A percentile compares a stretch with the other conserved stretches of the same genome.
Evolutionary conservation across 257 asterid species (phyloP).

Genomic region (Solanum virginianum): DNA sequence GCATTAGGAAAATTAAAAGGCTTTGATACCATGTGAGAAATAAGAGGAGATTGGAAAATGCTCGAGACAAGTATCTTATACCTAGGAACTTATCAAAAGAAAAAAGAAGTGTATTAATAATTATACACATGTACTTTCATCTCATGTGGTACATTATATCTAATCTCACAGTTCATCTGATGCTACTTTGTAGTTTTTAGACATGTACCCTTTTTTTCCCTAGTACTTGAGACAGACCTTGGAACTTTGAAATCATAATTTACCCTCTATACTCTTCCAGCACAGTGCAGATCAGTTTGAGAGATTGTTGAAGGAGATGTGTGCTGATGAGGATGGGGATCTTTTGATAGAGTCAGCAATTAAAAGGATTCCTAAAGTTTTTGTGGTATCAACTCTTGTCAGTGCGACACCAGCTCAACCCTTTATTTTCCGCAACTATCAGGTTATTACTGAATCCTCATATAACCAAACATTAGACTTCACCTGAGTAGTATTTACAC

Average conservation of each 20-base stretch:
- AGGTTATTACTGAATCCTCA: slow-evolving; percentile 33
- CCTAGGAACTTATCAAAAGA: neutral
- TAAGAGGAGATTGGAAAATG: neutral
- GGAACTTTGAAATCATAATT: slow-evolving; percentile 4
- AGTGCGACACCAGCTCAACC: slow-evolving; percentile 97
- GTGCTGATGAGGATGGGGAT: slow-evolving; percentile 96
- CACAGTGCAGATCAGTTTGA: slow-evolving; percentile 99
- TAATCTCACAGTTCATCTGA: neutral
- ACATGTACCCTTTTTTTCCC: neutral
- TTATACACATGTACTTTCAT: neutral
- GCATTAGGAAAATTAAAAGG: neutral
- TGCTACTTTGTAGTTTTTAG: neutral
- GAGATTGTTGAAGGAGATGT: slow-evolving; percentile 84
- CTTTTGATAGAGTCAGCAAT: slow-evolving; percentile 93
- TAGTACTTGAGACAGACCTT: neutral
- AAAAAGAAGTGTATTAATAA: neutral
- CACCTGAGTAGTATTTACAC: neutral
- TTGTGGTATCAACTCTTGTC: slow-evolving; percentile 92
- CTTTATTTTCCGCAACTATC: slow-evolving; percentile 95
- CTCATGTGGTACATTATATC: neutral
- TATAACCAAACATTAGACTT: neutral
- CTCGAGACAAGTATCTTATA: neutral
- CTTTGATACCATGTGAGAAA: neutral
- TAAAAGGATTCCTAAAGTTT: slow-evolving; percentile 84
- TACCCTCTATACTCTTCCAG: slow-evolving; percentile 50